Evolutionary conservation across 345 rosid genomes (phyloP).

Genomic region (Eucalyptus marginata): DNA sequence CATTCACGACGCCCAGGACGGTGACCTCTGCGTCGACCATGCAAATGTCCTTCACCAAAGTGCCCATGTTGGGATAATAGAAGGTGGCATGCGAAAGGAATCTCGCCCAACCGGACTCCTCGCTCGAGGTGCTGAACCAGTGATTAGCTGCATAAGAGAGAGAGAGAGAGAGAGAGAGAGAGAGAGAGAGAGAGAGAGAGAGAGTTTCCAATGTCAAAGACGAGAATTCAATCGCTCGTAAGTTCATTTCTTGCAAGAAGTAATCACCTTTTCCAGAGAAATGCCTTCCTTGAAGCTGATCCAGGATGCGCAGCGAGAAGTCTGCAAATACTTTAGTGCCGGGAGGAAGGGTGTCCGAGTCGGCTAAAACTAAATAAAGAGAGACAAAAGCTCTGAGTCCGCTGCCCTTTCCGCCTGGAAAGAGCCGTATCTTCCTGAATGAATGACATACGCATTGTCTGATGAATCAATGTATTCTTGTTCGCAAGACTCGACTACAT

Average conservation of each 20-base stretch:
- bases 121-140: conserved; percentile 16
- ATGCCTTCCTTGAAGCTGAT: conserved; percentile 15
- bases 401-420: conserved; percentile 13
- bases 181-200: no score
- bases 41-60: conserved; percentile 10
- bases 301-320: conserved; percentile 12
- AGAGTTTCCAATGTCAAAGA: not conserved
- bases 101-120: conserved; percentile 10
- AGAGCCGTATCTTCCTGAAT: conserved; percentile 25
- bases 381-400: conserved; percentile 9
- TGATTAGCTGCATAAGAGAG: conserved; percentile 4
- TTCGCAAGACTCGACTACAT: not conserved
- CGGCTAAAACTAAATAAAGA: conserved; percentile 13
- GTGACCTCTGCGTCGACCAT: conserved; percentile 24
- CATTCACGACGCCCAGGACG: conserved; percentile 6
- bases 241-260: not conserved
- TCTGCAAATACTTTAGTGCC: conserved; percentile 13
- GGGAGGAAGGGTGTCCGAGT: not conserved
- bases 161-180: no score
- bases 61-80: not conserved
- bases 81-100: conserved; percentile 7
- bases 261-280: conserved; percentile 14
- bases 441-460: not conserved
- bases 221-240: not conserved
- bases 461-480: not conserved